Evolutionary conservation across 2,329 filamentous ascomycete genomes (phyloP).

Genomic region (Elsinoe necatrix): DNA sequence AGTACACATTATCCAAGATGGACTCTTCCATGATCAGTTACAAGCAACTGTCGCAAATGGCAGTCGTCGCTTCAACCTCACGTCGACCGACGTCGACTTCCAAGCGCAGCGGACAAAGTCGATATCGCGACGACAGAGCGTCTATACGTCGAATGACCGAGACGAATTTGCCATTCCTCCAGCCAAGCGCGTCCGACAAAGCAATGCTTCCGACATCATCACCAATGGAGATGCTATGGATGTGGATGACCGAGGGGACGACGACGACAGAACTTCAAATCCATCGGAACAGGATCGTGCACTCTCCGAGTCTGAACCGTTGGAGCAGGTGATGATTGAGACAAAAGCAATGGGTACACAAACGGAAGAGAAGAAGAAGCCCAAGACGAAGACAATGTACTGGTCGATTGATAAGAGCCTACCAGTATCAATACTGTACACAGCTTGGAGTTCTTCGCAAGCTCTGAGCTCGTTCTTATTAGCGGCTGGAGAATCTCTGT

Average conservation of each 20-base stretch:
- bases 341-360: conserved; percentile 23
- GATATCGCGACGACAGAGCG: conserved; percentile 11
- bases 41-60: conserved; percentile 19
- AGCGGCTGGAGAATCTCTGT: conserved; percentile 28
- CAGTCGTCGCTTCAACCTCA: conserved; percentile 17
- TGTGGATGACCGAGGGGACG: conserved; percentile 34
- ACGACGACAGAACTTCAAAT: conserved; percentile 22
- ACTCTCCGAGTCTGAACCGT: conserved; percentile 22
- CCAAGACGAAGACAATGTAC: conserved; percentile 29
- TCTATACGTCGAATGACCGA: conserved; percentile 6
- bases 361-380: conserved; percentile 27
- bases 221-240: conserved; percentile 42
- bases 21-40: conserved; percentile 42
- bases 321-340: conserved; percentile 12
- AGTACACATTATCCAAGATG: conserved; percentile 55
- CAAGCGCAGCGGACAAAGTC: conserved; percentile 1
- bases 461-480: conserved; percentile 23
- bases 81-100: not conserved
- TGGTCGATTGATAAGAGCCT: conserved; percentile 26
- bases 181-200: conserved; percentile 28
- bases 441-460: conserved; percentile 26
- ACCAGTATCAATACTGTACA: conserved; percentile 25
- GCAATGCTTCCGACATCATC: conserved; percentile 25
- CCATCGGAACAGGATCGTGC: conserved; percentile 25
- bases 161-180: conserved; percentile 28